phyloP scores from a whole-genome alignment of 257 asterid genomes.

The Solanum etuberosum region DNA sequence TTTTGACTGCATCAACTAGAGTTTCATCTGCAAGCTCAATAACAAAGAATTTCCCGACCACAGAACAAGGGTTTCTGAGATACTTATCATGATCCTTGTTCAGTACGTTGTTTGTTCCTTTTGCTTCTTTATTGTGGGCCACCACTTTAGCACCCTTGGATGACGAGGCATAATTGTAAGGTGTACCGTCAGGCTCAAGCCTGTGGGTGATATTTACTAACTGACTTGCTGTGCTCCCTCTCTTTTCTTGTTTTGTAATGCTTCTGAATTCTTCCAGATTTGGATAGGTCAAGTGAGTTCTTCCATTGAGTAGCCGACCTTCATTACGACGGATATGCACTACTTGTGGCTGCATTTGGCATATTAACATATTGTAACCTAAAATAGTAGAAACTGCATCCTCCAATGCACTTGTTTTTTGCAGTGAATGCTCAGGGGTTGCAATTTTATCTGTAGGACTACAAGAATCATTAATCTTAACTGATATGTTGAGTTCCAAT shows the following conservation, averaged over 20 bases:
- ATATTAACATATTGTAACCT: slow-evolving; percentile 31
- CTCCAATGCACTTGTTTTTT: slow-evolving; percentile 31
- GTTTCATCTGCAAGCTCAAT: slow-evolving; percentile 89
- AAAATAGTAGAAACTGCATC: slow-evolving; percentile 35
- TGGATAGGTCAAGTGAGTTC: slow-evolving; percentile 42
- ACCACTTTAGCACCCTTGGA: slow-evolving; percentile 95
- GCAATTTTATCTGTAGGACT: slow-evolving; percentile 3
- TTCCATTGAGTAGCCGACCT: slow-evolving; percentile 24
- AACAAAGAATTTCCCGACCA: slow-evolving; percentile 49
- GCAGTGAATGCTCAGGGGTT: slow-evolving; percentile 15
- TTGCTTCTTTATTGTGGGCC: slow-evolving; percentile 77
- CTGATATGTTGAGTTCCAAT: slow-evolving; percentile 19
- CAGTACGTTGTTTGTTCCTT: slow-evolving; percentile 72
- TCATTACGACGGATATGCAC: slow-evolving; percentile 7
- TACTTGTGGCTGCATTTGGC: slow-evolving; percentile 27
- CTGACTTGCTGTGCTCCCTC: slow-evolving; percentile 30
- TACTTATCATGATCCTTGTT: slow-evolving; percentile 85
- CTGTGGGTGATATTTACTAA: slow-evolving; percentile 63
- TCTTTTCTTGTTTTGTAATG: slow-evolving; percentile 42
- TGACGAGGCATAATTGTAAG: slow-evolving; percentile 81
- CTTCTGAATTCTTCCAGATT: slow-evolving; percentile 71
- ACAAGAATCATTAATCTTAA: slow-evolving; percentile 14
- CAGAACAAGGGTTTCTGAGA: slow-evolving; percentile 87
- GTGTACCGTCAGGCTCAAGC: slow-evolving; percentile 83
- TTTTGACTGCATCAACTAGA: slow-evolving; percentile 69